phyloP scores from a whole-genome alignment of 2,329 filamentous ascomycete genomes.

The Chaetomium globosum region DNA sequence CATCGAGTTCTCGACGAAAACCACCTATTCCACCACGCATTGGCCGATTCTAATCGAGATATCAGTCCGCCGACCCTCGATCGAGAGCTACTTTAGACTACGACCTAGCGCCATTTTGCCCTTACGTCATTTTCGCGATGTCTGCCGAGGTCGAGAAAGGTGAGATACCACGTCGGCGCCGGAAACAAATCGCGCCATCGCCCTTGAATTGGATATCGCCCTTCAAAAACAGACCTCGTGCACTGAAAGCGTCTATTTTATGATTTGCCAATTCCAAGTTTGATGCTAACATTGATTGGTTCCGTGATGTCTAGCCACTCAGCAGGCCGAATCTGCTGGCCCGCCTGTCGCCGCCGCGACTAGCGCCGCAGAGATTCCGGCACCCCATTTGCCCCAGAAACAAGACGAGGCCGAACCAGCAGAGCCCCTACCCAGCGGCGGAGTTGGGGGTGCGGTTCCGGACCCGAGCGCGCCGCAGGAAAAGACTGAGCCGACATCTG shows the following conservation, averaged over 20 bases:
- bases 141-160: slow-evolving; percentile 35
- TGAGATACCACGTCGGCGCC: slow-evolving; percentile 25
- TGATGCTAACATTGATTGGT: slow-evolving; percentile 9
- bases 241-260: neutral
- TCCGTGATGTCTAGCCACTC: slow-evolving; percentile 14
- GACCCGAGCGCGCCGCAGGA: neutral
- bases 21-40: neutral
- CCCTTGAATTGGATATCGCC: neutral
- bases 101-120: slow-evolving; percentile 15
- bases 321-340: slow-evolving; percentile 16
- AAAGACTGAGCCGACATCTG: slow-evolving; percentile 5
- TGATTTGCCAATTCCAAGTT: neutral
- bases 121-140: slow-evolving; percentile 40
- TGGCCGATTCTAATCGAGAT: neutral
- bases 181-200: neutral
- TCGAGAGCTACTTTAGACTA: slow-evolving; percentile 2
- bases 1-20: neutral
- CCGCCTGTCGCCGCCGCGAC: slow-evolving; percentile 20
- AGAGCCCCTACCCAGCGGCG: slow-evolving; percentile 1
- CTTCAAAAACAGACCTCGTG: neutral
- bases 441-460: neutral
- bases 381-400: slow-evolving; percentile 16
- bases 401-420: neutral
- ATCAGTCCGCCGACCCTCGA: slow-evolving; percentile 11
- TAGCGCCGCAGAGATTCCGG: slow-evolving; percentile 22